Evolutionary conservation across 495 filamentous ascomycete species (phyloP).

Genomic region (Penicillium fimorum): DNA sequence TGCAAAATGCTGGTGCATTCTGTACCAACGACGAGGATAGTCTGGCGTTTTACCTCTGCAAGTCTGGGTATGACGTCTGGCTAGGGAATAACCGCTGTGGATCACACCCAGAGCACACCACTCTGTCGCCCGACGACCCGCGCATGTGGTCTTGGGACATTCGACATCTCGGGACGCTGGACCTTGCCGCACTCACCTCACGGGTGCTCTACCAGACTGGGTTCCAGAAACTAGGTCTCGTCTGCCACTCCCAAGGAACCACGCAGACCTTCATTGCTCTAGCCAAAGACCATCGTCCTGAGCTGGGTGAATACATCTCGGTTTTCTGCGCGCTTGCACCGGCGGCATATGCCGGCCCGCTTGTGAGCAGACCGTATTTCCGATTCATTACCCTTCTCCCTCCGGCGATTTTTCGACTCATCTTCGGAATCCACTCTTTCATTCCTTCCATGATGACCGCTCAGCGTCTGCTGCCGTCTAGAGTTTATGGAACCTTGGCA

Average conservation of each 20-base stretch:
- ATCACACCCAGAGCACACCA: slow-evolving; percentile 70
- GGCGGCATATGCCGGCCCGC: slow-evolving; percentile 84
- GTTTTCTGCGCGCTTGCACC: slow-evolving; percentile 93
- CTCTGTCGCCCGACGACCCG: slow-evolving; percentile 70
- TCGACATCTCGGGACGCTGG: slow-evolving; percentile 86
- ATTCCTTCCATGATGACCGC: slow-evolving; percentile 94
- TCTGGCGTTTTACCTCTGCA: slow-evolving; percentile 88
- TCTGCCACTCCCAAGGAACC: slow-evolving; percentile 90
- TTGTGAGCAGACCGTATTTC: slow-evolving; percentile 86
- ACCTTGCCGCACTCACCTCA: slow-evolving; percentile 83
- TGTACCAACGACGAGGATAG: slow-evolving; percentile 89
- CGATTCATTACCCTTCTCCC: slow-evolving; percentile 85
- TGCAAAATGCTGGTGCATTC: slow-evolving; percentile 86
- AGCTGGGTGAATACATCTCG: slow-evolving; percentile 77
- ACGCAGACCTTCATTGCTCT: slow-evolving; percentile 87
- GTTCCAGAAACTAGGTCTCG: slow-evolving; percentile 78
- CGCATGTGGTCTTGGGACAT: slow-evolving; percentile 99
- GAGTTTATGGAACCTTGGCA: slow-evolving; percentile 78
- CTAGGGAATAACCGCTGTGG: slow-evolving; percentile 94
- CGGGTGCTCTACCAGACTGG: slow-evolving; percentile 80
- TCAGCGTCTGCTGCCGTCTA: slow-evolving; percentile 61
- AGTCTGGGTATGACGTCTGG: slow-evolving; percentile 95
- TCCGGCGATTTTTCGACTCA: slow-evolving; percentile 69
- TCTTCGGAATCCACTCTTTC: slow-evolving; percentile 94
- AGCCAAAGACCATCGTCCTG: slow-evolving; percentile 88